Evolutionary conservation across 441 rosid genomes (phyloP).

Genomic region (Euphorbia corollata): DNA sequence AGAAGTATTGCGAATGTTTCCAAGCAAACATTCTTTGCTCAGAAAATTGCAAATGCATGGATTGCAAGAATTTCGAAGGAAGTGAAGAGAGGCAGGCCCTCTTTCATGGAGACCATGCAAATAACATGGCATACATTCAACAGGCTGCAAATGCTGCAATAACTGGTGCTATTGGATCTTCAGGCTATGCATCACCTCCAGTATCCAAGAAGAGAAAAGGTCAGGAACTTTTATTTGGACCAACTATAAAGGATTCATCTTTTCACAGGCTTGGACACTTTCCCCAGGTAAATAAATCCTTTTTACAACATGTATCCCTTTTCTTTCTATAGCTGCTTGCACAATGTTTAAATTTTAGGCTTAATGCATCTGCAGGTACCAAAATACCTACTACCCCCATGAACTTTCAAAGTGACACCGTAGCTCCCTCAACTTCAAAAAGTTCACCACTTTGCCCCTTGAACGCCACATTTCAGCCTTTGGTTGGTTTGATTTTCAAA

Average conservation of each 20-base stretch:
- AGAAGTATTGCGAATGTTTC: constrained; percentile 94
- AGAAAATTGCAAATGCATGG: constrained; percentile 87
- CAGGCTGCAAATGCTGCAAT: constrained; percentile 94
- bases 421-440: no score
- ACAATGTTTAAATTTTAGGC: no score
- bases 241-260: constrained; percentile 54
- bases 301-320: no score
- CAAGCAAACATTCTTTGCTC: constrained; percentile 88
- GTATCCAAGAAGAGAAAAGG: constrained; percentile 74
- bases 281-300: constrained; percentile 49
- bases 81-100: constrained; percentile 74
- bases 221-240: constrained; percentile 63
- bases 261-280: constrained; percentile 51
- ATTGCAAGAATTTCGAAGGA: constrained; percentile 93
- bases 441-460: no score
- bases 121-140: constrained; percentile 55
- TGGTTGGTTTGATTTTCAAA: no score
- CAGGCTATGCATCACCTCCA: constrained; percentile 70
- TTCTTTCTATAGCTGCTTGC: no score
- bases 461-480: no score
- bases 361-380: no score
- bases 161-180: constrained; percentile 67
- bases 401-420: no score
- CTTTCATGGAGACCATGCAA: constrained; percentile 59
- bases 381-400: no score